Evolutionary conservation across 148 eudicot genomes (phyloP).

Genomic region (Talinum fruticosum): DNA sequence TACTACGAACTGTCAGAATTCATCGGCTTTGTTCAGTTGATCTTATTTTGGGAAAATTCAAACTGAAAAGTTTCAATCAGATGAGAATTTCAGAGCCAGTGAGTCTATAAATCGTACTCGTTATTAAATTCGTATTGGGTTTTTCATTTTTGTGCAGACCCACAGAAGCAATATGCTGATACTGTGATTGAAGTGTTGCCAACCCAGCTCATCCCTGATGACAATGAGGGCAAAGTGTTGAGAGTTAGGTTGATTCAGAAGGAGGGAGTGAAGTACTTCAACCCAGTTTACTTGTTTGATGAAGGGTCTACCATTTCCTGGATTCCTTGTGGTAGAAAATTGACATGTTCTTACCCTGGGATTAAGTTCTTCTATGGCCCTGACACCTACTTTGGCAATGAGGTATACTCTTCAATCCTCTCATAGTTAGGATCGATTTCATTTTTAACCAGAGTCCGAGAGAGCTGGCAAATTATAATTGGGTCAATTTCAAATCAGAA

Average conservation of each 20-base stretch:
- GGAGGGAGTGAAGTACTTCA: conserved; percentile 82
- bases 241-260: conserved; percentile 92
- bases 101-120: not conserved
- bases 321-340: conserved; percentile 96
- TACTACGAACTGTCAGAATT: not conserved
- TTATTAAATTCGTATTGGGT: not conserved
- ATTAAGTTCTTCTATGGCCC: conserved; percentile 94
- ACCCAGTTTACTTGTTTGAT: conserved; percentile 93
- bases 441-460: too few species aligned
- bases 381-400: conserved; percentile 73
- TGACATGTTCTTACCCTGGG: conserved; percentile 98
- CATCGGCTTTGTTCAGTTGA: too few species aligned
- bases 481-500: too few species aligned
- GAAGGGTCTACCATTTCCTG: conserved; percentile 93
- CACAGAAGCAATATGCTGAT: conserved; percentile 94
- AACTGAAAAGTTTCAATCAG: not conserved
- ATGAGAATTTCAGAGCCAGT: not conserved
- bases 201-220: conserved; percentile 85
- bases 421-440: too few species aligned
- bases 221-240: conserved; percentile 85
- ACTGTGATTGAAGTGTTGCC: conserved; percentile 96
- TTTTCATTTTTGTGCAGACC: conserved; percentile 45
- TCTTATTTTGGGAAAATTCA: too few species aligned
- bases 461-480: too few species aligned
- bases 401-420: conserved; percentile 37